Percentiles rank a stretch among this genome's conserved stretches.
phyloP scores from a whole-genome alignment of 2,329 filamentous ascomycete genomes.

The Helotiales sp. region DNA sequence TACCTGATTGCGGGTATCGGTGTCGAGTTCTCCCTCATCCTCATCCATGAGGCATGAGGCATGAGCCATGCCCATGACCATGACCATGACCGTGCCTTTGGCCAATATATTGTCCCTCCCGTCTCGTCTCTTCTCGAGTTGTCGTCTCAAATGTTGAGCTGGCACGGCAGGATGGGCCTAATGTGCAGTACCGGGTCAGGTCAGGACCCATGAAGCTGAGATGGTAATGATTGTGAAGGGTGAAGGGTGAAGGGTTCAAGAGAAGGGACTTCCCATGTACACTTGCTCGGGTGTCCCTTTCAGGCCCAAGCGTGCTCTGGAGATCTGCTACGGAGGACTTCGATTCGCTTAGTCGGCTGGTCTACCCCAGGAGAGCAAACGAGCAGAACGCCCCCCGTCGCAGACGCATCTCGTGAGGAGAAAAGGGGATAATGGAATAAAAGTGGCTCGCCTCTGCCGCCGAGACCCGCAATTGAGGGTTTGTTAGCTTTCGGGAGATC shows the following conservation, averaged over 20 bases:
- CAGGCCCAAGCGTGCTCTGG: conserved; percentile 12
- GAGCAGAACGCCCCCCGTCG: conserved; percentile 4
- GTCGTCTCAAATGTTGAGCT: neutral
- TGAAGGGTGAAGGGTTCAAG: neutral
- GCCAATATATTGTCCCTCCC: too few relatives aligned
- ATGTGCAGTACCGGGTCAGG: neutral
- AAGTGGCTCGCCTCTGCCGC: neutral
- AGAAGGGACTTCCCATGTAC: conserved; percentile 1
- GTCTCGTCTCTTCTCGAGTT: neutral
- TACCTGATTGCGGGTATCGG: neutral
- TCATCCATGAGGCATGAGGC: too few relatives aligned
- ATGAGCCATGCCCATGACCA: neutral
- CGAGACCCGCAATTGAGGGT: neutral
- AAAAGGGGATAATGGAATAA: conserved; percentile 10
- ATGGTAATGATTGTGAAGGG: neutral
- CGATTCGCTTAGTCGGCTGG: neutral
- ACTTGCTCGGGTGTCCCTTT: conserved; percentile 23
- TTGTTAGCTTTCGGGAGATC: conserved; percentile 15
- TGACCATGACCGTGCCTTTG: neutral
- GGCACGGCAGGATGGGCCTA: neutral
- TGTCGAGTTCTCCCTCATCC: too few relatives aligned
- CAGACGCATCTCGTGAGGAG: conserved; percentile 17
- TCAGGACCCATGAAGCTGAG: neutral
- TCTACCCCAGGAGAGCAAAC: conserved; percentile 9
- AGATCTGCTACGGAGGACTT: too few relatives aligned